These are phyloP conservation scores for Auriculariales sp. DNA, from an alignment of 768 basidiomycete species.

Conservation along the genomic window DNA sequence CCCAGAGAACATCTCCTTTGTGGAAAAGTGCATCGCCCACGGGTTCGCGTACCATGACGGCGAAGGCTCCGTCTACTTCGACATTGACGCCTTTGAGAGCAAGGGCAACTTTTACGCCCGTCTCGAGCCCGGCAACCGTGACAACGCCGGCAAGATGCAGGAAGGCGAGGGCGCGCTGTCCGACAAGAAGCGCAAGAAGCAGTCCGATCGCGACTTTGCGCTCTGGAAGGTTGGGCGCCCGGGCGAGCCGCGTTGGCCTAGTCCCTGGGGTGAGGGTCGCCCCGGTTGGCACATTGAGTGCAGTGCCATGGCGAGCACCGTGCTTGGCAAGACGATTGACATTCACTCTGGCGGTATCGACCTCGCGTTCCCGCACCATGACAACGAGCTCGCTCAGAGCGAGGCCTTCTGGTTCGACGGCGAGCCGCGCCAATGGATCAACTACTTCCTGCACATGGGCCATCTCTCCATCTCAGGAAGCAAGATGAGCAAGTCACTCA, in stretches of 20 bases:
- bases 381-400: constrained; percentile 95
- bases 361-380: constrained; percentile 97
- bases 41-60: constrained; percentile 60
- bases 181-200: background rate
- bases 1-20: constrained; percentile 83
- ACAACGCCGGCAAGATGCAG: constrained; percentile 76
- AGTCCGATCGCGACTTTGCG: constrained; percentile 69
- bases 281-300: constrained; percentile 99
- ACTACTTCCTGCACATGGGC: constrained; percentile 97
- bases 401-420: constrained; percentile 36
- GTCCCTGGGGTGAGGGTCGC: constrained; percentile 89
- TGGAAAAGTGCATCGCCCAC: constrained; percentile 70
- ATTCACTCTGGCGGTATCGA: constrained; percentile 97
- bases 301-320: constrained; percentile 90
- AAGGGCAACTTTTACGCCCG: constrained; percentile 83
- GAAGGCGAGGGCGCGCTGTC: constrained; percentile 75
- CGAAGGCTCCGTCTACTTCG: constrained; percentile 86
- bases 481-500: constrained; percentile 98
- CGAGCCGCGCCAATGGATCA: constrained; percentile 64
- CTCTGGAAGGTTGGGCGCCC: constrained; percentile 95
- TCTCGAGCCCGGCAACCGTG: constrained; percentile 91
- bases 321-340: constrained; percentile 85
- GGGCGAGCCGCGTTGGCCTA: constrained; percentile 93
- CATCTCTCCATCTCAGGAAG: constrained; percentile 96
- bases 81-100: constrained; percentile 69